Base-by-base conservation (phyloP, 306 rosid genomes). In the Fagus crenata region DNA sequence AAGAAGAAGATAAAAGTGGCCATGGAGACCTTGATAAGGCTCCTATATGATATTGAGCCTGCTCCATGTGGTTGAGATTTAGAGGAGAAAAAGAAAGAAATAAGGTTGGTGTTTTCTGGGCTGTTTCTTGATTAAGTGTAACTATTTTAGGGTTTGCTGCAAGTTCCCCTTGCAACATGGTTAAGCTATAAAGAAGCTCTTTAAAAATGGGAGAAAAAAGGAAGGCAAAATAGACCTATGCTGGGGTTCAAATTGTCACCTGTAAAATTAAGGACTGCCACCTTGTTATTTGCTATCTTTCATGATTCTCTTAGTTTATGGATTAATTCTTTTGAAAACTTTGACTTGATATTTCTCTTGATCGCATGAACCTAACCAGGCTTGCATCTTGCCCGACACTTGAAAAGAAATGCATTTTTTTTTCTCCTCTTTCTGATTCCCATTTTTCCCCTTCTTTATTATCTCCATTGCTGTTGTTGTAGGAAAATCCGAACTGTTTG, bases 401-500 rank as follows among this genome's bases (percentile, higher is more conserved):
- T 28, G 7, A 22, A 22, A 60, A 31, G 11, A 65, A 65, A 36
- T 15, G 2, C 1, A 65, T 15, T 65, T 65, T 37, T 39, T 36
- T 65, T 63, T 32, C 56, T 71, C 14, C 41, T 41, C 5, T 17
- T 5, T 28, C 6, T 42, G 2, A 7, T 46, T 46, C 51, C 14
- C 11, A 46, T 9, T 46, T 46, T 46, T 46, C 8, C 14, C 41
- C 51, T 39, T 63, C 43, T 76, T n/a, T 49, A 63, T 40, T 68
- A 49, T 54, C 56, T 63, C 15, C 58, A 22, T 60, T 69, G 13
- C 58, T 82, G 53, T 86, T 67, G 41, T 87, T 63, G 32, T 85
- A 92, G 98, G 92, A 86, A 78, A 95, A 95, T 82, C 89, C 93
- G 7, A 88, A 95, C 74, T 92, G 97, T 87, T 67, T 95, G 84